phyloP scores from a whole-genome alignment of 805 yeast genomes.

The Candida khao-thaluensis region DNA sequence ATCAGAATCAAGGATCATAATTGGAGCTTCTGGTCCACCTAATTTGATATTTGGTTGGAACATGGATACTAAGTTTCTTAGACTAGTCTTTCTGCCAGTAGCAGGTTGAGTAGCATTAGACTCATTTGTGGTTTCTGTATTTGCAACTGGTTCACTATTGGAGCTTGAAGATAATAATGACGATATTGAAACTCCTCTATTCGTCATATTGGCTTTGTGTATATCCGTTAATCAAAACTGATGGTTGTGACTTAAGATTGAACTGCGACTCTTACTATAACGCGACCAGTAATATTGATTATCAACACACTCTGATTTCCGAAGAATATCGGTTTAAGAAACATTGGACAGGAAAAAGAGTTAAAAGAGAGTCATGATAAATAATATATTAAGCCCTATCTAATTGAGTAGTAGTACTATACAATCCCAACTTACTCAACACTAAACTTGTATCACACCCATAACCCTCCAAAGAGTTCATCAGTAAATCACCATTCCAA shows the following conservation, averaged over 20 bases:
- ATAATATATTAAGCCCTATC: constrained; percentile 75
- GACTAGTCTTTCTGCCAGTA: constrained; percentile 2
- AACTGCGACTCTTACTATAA: no score
- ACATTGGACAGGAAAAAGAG: no score
- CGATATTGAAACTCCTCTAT: constrained; percentile 34
- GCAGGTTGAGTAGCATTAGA: neutral
- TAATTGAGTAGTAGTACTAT: constrained; percentile 60
- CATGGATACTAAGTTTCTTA: constrained; percentile 24
- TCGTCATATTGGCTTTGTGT: no score
- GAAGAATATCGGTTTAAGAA: no score
- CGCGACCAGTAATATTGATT: no score
- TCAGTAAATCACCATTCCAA: constrained; percentile 89
- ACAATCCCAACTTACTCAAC: constrained; percentile 73
- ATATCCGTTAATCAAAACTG: no score
- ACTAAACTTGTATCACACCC: constrained; percentile 88
- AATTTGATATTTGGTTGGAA: constrained; percentile 30
- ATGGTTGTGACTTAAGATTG: no score
- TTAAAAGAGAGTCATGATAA: neutral
- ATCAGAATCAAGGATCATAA: constrained; percentile 11
- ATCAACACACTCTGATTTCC: no score
- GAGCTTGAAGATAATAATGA: constrained; percentile 22
- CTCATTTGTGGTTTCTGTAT: neutral
- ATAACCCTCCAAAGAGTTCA: constrained; percentile 83
- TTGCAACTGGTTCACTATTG: neutral
- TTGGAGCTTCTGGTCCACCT: constrained; percentile 11